Evolutionary conservation across 176 grass and related monocot genomes (phyloP), one percentile per base, ranked within the genome.

Genomic region (Saccharum officinarum): DNA sequence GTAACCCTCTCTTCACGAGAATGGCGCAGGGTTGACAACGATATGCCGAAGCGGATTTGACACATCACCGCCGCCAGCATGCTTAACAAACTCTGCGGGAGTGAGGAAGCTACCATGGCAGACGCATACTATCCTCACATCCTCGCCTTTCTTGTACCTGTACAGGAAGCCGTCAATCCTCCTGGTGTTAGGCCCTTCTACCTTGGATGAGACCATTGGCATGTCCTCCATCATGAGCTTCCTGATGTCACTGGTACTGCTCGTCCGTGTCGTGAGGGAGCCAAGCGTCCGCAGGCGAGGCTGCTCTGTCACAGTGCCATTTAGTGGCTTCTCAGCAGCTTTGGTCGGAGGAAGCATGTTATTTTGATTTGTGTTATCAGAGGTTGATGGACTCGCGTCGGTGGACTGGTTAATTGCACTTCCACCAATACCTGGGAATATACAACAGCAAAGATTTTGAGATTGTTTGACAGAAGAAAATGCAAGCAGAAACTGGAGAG

Each of bases 51-150:
- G 91, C 1, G 93, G 97, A 52, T 96, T 92, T 0, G 88, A 77
- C 52, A 96, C 94, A 2, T 96, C 94, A 18, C 81, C 89, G 4
- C 92, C 97, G 5, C 94, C 94, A 7, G 92, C 94, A 0, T 96
- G 97, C 78, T 91, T 99, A 67, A 99, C 94, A 71, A 99, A 99
- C 90, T 96, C 94, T 1, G 94, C 92, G 0, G 97, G 94, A 33
- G 92, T 94, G 78, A 92, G 94, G 72, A 99, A 94, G 78, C 72
- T 96, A 80, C 94, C 94, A 63, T 99, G 97, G 82, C 97, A 99
- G 11, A 94, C 88, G 10, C 94, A 99, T 4, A 99, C 92, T 86
- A 99, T 96, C 66, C 90, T 90, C 79, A 99, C 88, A 81, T 89
- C 90, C 77, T 90, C 88, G 16, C 88, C 90, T 78, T 92, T 94